These are phyloP conservation scores for Amylocarpus encephaloides DNA, from an alignment of 2,329 filamentous ascomycete genomes.

Conservation along the genomic window DNA sequence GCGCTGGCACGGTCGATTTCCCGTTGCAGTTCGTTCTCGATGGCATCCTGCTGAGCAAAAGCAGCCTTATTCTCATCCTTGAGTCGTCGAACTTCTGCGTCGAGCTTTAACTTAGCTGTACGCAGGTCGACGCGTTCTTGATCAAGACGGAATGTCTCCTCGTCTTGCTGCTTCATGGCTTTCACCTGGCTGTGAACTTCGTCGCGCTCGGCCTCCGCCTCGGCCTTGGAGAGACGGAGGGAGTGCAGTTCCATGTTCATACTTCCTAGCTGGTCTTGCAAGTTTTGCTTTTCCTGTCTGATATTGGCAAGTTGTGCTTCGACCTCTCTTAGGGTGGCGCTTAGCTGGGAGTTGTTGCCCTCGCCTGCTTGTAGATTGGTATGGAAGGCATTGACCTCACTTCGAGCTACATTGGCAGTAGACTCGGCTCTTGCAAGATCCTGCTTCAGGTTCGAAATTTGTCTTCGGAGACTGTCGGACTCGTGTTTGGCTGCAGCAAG, in stretches of 20 bases:
- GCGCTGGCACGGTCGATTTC: slow-evolving; percentile 59
- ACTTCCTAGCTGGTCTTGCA: slow-evolving; percentile 57
- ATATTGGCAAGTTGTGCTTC: slow-evolving; percentile 51
- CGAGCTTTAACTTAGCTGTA: slow-evolving; percentile 60
- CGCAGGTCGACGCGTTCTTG: slow-evolving; percentile 64
- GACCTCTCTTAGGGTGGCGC: slow-evolving; percentile 51
- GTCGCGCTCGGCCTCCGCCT: slow-evolving; percentile 59
- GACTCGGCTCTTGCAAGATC: slow-evolving; percentile 30
- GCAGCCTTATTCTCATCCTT: slow-evolving; percentile 57
- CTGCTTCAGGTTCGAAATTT: slow-evolving; percentile 36
- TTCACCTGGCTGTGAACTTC: slow-evolving; percentile 57
- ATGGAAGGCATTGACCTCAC: slow-evolving; percentile 29
- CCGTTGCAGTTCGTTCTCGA: slow-evolving; percentile 58
- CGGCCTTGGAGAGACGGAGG: slow-evolving; percentile 48
- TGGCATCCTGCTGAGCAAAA: slow-evolving; percentile 47
- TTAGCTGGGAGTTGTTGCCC: slow-evolving; percentile 45
- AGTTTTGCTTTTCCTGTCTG: slow-evolving; percentile 52
- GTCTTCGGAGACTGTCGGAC: slow-evolving; percentile 36
- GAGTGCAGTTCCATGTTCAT: slow-evolving; percentile 55
- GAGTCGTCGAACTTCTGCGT: slow-evolving; percentile 58
- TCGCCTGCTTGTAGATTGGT: slow-evolving; percentile 26
- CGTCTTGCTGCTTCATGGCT: slow-evolving; percentile 47
- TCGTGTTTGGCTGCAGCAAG: slow-evolving; percentile 39
- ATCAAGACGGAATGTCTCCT: slow-evolving; percentile 55
- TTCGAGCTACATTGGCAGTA: slow-evolving; percentile 22